Base-by-base conservation (phyloP, 176 grass and related monocot species). In the Chloris gayana region DNA sequence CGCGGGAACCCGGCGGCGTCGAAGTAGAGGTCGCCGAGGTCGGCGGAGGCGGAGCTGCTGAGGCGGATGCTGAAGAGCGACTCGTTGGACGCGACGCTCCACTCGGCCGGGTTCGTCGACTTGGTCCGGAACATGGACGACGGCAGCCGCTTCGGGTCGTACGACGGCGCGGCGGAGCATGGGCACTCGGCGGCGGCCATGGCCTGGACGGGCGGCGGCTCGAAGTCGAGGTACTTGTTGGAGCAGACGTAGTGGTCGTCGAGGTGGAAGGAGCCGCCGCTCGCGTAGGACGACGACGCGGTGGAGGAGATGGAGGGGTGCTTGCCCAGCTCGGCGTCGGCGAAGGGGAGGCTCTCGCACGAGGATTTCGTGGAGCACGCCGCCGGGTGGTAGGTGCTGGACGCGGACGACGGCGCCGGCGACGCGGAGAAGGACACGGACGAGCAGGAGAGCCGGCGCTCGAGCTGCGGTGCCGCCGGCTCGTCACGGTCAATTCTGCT, bases 1-100 rank as follows among this genome's bases (percentile, higher is more conserved):
- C 61, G 69, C 18, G 57, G 68, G 39, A 88, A 32, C 18, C 76
- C 80, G 3, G 69, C 41, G 18, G 69, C 39, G 69, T 88, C 75
- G 69, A 79, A 84, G 61, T 79, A 88, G 57, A 26, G 35, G 15
- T n/a, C 39, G 41, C 5, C 37, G 29, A 49, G 2, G 18, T 79
- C 75, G 69, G 22, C 69, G 75, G n/a, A n/a, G n/a, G n/a, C n/a
- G n/a, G 38, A 41, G 62, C 51, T n/a, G 22, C 62, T 49, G 50
- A 80, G 68, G 61, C 67, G 75, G 75, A 88, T 88, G 86, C 81
- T 88, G 75, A 88, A 88, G 9, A 88, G 69, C 69, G 81, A 84
- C 0, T 80, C 69, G 81, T 80, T 79, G 50, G 81, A 84, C 30
- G 38, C 30, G 81, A 46, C 50, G 81, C 86, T 88, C 86, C 86